Evolutionary conservation across 2,329 filamentous ascomycete genomes (phyloP).

Genomic region (Pestalotiopsis sp.): DNA sequence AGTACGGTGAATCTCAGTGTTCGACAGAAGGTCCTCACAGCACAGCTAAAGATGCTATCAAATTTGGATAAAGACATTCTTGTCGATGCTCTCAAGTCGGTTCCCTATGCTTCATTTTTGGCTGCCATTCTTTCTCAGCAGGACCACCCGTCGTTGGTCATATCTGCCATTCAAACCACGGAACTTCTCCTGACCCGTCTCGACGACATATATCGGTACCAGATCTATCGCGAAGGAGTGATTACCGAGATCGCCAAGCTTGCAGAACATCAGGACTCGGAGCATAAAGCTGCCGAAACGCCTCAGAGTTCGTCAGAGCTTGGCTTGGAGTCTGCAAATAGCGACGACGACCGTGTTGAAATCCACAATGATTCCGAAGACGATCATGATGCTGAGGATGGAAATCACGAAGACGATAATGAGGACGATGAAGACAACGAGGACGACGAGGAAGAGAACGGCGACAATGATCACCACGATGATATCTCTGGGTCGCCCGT

Average conservation of each 20-base stretch:
- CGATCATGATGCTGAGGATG: constrained; percentile 51
- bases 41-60: constrained; percentile 97
- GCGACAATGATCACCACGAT: constrained; percentile 46
- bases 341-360: constrained; percentile 33
- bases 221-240: constrained; percentile 96
- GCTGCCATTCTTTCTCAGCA: constrained; percentile 95
- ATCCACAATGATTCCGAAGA: constrained; percentile 53
- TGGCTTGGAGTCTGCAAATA: constrained; percentile 31
- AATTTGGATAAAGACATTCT: constrained; percentile 87
- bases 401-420: constrained; percentile 52
- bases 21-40: constrained; percentile 89
- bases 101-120: constrained; percentile 93
- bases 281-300: constrained; percentile 28
- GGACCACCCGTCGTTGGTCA: constrained; percentile 85
- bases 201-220: constrained; percentile 87
- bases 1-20: constrained; percentile 96
- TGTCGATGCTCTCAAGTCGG: constrained; percentile 78
- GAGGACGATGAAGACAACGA: constrained; percentile 48
- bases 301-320: constrained; percentile 30
- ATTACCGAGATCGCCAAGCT: constrained; percentile 87
- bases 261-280: constrained; percentile 44
- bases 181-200: constrained; percentile 84
- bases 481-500: constrained; percentile 66
- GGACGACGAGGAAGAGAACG: constrained; percentile 48
- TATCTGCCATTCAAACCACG: constrained; percentile 83